Conservation (phyloP, 208 protist species). For the Phytomonas sp. region DNA sequence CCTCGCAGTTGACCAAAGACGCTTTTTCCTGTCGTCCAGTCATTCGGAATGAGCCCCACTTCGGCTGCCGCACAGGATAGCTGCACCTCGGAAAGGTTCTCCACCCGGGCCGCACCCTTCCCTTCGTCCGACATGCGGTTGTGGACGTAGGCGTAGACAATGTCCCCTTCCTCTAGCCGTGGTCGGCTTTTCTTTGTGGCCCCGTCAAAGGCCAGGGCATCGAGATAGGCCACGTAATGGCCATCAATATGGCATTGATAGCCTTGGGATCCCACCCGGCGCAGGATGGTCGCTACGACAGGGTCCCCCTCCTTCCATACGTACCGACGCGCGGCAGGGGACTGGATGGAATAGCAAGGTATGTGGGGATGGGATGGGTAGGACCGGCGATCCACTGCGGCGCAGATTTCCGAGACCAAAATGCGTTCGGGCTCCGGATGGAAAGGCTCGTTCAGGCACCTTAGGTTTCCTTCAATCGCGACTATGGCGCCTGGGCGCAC, state of each 20-base stretch:
- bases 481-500: conserved; percentile 37
- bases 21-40: conserved; percentile 77
- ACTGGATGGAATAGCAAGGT: conserved; percentile 35
- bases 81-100: conserved; percentile 36
- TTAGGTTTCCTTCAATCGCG: conserved; percentile 26
- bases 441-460: background rate
- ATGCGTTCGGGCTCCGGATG: conserved; percentile 10
- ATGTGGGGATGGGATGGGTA: conserved; percentile 21
- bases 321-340: conserved; percentile 57
- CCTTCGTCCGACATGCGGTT: conserved; percentile 7
- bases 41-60: conserved; percentile 57
- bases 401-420: conserved; percentile 54
- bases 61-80: conserved; percentile 66
- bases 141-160: conserved; percentile 59
- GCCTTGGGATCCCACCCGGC: conserved; percentile 35
- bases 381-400: conserved; percentile 23
- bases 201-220: conserved; percentile 75
- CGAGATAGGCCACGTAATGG: conserved; percentile 37
- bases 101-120: background rate
- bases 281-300: conserved; percentile 55
- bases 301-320: conserved; percentile 40
- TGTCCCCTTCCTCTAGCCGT: conserved; percentile 58
- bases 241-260: conserved; percentile 67
- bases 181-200: conserved; percentile 73
- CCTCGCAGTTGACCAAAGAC: conserved; percentile 66